Percentiles rank a stretch among this genome's conserved stretches.
These are phyloP conservation scores for Craterostigma plantagineum DNA, from an alignment of 257 asterid species.

Conservation along the genomic window DNA sequence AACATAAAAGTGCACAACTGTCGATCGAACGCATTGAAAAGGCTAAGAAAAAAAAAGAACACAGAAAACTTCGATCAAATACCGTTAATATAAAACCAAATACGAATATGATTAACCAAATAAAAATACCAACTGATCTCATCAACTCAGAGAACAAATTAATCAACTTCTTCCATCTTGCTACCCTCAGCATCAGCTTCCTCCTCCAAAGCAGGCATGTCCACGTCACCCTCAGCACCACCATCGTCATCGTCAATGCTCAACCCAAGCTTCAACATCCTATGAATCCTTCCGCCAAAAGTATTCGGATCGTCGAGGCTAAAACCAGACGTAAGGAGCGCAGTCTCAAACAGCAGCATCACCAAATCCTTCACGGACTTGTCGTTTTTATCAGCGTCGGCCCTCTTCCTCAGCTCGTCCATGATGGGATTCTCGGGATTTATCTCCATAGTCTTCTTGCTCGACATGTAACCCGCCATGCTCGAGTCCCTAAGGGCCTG, in stretches of 20 bases:
- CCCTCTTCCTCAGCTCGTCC: constrained; percentile 36
- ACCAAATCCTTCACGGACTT: constrained; percentile 32
- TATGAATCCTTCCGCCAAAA: constrained; percentile 27
- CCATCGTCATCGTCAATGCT: constrained; percentile 25
- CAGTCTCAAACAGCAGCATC: constrained; percentile 22
- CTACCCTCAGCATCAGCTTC: constrained; percentile 30
- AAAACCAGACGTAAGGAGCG: constrained; percentile 28
- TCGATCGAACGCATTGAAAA: no score
- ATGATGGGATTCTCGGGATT: constrained; percentile 29
- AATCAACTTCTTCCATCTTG: constrained; percentile 27
- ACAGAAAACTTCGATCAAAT: no score
- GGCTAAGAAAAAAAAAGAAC: no score
- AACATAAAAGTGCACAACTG: no score
- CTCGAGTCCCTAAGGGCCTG: constrained; percentile 30
- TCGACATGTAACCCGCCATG: constrained; percentile 34
- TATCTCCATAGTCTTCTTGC: constrained; percentile 35
- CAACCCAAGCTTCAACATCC: constrained; percentile 31
- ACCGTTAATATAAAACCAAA: no score
- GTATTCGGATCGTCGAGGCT: constrained; percentile 36
- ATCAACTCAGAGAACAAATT: no score
- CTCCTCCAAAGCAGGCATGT: constrained; percentile 14
- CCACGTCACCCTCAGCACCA: constrained; percentile 22
- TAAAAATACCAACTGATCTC: no score
- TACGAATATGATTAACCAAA: no score
- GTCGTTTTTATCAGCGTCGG: constrained; percentile 31